phyloP scores from a whole-genome alignment of 2,329 filamentous ascomycete genomes.

The Cladosporium sp. region DNA sequence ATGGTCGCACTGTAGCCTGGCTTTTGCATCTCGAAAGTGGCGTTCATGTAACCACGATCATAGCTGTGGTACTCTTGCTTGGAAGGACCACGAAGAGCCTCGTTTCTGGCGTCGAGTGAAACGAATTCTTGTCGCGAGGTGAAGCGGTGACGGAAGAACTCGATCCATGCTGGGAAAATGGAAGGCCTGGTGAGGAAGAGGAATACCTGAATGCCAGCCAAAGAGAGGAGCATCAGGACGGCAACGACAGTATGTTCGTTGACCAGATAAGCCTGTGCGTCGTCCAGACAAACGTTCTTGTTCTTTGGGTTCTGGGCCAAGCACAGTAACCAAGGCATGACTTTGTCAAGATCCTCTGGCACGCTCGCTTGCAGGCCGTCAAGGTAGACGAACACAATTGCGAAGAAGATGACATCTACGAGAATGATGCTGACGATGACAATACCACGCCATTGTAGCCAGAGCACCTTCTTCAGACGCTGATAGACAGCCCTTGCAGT shows the following conservation, averaged over 20 bases:
- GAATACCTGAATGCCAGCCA: conserved; percentile 78
- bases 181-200: conserved; percentile 75
- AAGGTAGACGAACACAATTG: conserved; percentile 82
- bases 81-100: conserved; percentile 21
- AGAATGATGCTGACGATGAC: conserved; percentile 85
- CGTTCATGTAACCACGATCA: conserved; percentile 25
- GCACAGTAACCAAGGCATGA: conserved; percentile 66
- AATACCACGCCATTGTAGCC: conserved; percentile 92
- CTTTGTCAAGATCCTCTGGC: conserved; percentile 51
- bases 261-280: conserved; percentile 61
- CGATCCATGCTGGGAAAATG: conserved; percentile 81
- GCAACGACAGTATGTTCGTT: conserved; percentile 73
- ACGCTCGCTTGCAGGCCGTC: conserved; percentile 63
- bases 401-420: conserved; percentile 88
- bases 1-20: conserved; percentile 16
- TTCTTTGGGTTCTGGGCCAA: conserved; percentile 55
- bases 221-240: conserved; percentile 74
- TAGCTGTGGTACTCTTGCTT: conserved; percentile 19
- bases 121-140: conserved; percentile 74
- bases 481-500: conserved; percentile 84
- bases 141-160: conserved; percentile 52
- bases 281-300: conserved; percentile 60
- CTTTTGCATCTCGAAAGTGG: conserved; percentile 32
- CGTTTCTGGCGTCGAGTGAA: conserved; percentile 64
- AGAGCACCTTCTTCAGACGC: conserved; percentile 77